A percentile compares a stretch with the other conserved stretches of the same genome.
Conservation (phyloP, 345 rosid genomes). For the Bretschneidera sinensis region DNA sequence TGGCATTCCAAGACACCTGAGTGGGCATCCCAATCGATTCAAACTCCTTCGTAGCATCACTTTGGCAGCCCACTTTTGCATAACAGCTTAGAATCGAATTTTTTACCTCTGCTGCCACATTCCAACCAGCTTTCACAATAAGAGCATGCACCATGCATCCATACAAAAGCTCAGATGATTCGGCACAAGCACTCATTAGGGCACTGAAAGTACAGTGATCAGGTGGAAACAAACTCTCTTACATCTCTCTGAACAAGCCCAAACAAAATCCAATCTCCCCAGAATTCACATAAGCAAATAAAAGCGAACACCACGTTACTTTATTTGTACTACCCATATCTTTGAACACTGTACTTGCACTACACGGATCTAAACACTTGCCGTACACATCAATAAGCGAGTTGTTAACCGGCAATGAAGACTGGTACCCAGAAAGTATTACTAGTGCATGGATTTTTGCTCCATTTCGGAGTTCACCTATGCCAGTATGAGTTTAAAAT, state of each 20-base stretch:
- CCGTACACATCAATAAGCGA: conserved; percentile 78
- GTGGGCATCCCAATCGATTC: conserved; percentile 38
- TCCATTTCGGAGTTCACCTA: conserved; percentile 37
- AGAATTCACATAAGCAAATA: conserved; percentile 52
- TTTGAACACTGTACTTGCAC: conserved; percentile 55
- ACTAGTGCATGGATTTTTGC: conserved; percentile 44
- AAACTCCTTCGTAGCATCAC: conserved; percentile 48
- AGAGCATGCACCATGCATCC: conserved; percentile 56
- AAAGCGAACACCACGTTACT: conserved; percentile 81
- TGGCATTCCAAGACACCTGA: conserved; percentile 67
- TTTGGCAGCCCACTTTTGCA: conserved; percentile 43
- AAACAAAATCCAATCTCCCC: conserved; percentile 49
- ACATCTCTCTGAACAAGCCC: conserved; percentile 43
- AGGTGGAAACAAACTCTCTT: conserved; percentile 32
- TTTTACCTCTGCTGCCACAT: conserved; percentile 49
- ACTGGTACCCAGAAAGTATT: conserved; percentile 35
- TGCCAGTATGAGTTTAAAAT: conserved; percentile 47
- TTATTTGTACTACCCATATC: conserved; percentile 50
- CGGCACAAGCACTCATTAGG: conserved; percentile 52
- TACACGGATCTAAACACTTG: conserved; percentile 46
- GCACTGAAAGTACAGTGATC: conserved; percentile 82
- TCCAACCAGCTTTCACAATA: conserved; percentile 70
- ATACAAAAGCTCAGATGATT: conserved; percentile 27
- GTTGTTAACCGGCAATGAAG: conserved; percentile 49
- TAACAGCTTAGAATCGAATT: conserved; percentile 71